Evolutionary conservation across 2,329 filamentous ascomycete species (phyloP), one percentile per base, ranked within the genome.

Genomic region (Arachnomyces sp.): DNA sequence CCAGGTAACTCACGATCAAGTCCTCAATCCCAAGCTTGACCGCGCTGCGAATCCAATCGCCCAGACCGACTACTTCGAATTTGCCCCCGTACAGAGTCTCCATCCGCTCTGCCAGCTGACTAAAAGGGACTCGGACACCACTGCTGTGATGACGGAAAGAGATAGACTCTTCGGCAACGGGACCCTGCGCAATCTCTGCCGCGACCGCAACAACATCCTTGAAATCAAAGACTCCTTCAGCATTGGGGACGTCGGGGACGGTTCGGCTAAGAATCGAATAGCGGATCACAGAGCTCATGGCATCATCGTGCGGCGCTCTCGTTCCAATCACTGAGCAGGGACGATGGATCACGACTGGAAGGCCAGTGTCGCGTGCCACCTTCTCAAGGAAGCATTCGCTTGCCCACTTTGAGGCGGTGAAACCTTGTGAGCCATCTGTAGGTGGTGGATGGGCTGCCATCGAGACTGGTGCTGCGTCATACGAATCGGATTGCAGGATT

Each of bases 361-460:
- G 13, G 7, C 38, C 34, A 5, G 35, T 36, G 11, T 18, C 8
- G 3, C 9, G 12, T 13, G 28, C 29, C 7, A 42, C 31, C 30
- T 42, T 45, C 39, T 69, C 64, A 0, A 70, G 56, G 9, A 61
- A 43, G 1, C 40, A 39, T 45, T 71, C 67, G 42, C 57, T 57
- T 1, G 54, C 60, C 67, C 67, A 69, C 43, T 66, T 66, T 9
- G 50, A 40, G 0, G 60, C 54, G 1, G 52, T 44, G 38, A 66
- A 70, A 2, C 65, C 66, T 7, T 60, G 36, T 2, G 49, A 39
- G 4, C 59, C 61, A 38, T 63, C 53, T 2, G 28, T 28, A 2
- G 49, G 45, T 4, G 54, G 48, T 1, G 40, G 43, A 12, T 37
- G 43, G 4, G 29, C 12, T 0, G 36, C 29, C 53, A 8, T 1